phyloP scores from a whole-genome alignment of 1,139 yeast genomes.

The Sugiyamaella grinbergsii region DNA sequence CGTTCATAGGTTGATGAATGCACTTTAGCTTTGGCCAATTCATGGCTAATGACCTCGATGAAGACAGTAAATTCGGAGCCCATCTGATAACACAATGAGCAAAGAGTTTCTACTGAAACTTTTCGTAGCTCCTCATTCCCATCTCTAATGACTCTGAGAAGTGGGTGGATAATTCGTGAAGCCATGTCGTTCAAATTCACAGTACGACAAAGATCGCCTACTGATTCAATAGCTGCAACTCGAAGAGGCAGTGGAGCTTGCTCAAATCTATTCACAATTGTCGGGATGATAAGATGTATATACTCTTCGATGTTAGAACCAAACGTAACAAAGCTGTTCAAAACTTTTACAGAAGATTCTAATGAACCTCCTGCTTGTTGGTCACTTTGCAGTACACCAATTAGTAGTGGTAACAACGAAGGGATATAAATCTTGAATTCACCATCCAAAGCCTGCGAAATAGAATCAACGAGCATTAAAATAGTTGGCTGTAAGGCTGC shows the following conservation, averaged over 20 bases:
- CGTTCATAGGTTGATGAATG: slow-evolving; percentile 80
- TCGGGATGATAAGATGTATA: slow-evolving; percentile 81
- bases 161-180: slow-evolving; percentile 84
- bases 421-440: slow-evolving; percentile 88
- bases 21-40: slow-evolving; percentile 62
- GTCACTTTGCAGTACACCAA: slow-evolving; percentile 80
- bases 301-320: slow-evolving; percentile 89
- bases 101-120: slow-evolving; percentile 75
- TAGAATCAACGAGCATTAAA: slow-evolving; percentile 76
- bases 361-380: slow-evolving; percentile 54
- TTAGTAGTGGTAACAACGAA: slow-evolving; percentile 69
- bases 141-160: slow-evolving; percentile 66
- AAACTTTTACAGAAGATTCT: slow-evolving; percentile 71
- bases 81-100: slow-evolving; percentile 75
- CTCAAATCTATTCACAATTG: slow-evolving; percentile 79
- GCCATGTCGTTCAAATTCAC: slow-evolving; percentile 86
- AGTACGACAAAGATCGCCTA: slow-evolving; percentile 76
- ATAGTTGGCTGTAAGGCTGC: slow-evolving; percentile 76
- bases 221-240: slow-evolving; percentile 76
- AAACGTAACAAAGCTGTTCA: slow-evolving; percentile 85
- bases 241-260: slow-evolving; percentile 59
- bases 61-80: slow-evolving; percentile 85
- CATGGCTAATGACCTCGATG: slow-evolving; percentile 80
- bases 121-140: slow-evolving; percentile 61
- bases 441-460: slow-evolving; percentile 84